Evolutionary conservation across 2,329 filamentous ascomycete species (phyloP).

Genomic region (Teratosphaeria gauchensis): DNA sequence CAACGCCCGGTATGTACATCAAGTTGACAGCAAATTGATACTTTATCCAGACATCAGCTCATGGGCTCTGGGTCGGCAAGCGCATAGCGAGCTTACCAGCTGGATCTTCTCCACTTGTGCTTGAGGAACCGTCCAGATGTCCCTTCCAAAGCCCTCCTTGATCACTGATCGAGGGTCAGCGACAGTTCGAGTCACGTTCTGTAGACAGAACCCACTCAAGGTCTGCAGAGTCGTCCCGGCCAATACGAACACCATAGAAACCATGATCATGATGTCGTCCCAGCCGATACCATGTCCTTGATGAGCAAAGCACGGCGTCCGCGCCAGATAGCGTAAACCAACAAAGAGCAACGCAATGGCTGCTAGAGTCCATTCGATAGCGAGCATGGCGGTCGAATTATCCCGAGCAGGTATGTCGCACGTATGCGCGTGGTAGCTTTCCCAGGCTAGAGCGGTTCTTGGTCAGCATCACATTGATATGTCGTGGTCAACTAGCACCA

Average conservation of each 20-base stretch:
- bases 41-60: neutral
- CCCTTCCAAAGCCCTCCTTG: neutral
- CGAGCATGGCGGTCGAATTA: neutral
- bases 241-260: neutral
- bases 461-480: neutral
- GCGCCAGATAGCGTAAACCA: neutral
- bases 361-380: neutral
- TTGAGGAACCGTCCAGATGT: neutral
- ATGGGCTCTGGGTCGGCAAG: neutral
- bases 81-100: neutral
- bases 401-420: neutral
- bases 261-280: neutral
- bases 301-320: neutral
- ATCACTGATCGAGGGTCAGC: neutral
- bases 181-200: neutral
- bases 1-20: neutral
- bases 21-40: neutral
- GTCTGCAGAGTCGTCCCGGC: neutral
- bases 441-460: neutral
- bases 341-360: neutral
- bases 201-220: neutral
- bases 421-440: neutral
- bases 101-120: neutral
- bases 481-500: neutral
- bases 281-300: neutral